These are phyloP conservation scores for Cymbopogon flexuosus DNA, from an alignment of 202 grass and related monocot species.

Conservation along the genomic window DNA sequence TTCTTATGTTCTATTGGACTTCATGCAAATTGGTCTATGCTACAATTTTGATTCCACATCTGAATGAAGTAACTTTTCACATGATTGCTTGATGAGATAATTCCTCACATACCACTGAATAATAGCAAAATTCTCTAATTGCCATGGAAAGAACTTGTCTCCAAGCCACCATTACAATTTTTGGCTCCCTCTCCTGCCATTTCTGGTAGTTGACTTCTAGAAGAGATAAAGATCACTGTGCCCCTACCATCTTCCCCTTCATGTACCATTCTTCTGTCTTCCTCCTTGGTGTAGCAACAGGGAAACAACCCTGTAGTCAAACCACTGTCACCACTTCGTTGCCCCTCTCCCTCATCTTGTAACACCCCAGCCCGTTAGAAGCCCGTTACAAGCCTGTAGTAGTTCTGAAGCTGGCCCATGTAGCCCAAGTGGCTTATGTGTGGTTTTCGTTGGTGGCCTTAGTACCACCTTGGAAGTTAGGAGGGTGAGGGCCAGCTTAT, in stretches of 20 bases:
- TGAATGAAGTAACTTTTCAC: background rate
- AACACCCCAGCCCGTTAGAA: no score
- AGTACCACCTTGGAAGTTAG: no score
- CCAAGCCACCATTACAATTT: background rate
- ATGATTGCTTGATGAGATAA: background rate
- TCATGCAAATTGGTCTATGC: background rate
- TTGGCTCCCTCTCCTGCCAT: background rate
- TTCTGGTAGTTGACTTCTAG: background rate
- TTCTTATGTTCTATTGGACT: constrained; percentile 3
- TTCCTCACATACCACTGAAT: background rate
- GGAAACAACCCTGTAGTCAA: background rate
- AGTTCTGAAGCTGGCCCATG: no score
- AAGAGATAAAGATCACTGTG: background rate
- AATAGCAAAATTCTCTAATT: background rate
- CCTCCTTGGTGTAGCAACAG: background rate
- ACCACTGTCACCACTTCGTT: background rate
- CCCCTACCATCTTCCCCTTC: background rate
- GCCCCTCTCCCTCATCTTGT: no score
- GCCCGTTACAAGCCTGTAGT: no score
- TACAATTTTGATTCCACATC: background rate
- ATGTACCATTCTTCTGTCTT: background rate
- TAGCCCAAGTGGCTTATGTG: no score
- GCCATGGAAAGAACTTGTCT: background rate
- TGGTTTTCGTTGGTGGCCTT: no score
- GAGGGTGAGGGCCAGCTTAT: no score